A percentile compares a stretch with the other conserved stretches of the same genome.
Evolutionary conservation across 306 rosid species (phyloP).

Genomic region (Quercus suber): DNA sequence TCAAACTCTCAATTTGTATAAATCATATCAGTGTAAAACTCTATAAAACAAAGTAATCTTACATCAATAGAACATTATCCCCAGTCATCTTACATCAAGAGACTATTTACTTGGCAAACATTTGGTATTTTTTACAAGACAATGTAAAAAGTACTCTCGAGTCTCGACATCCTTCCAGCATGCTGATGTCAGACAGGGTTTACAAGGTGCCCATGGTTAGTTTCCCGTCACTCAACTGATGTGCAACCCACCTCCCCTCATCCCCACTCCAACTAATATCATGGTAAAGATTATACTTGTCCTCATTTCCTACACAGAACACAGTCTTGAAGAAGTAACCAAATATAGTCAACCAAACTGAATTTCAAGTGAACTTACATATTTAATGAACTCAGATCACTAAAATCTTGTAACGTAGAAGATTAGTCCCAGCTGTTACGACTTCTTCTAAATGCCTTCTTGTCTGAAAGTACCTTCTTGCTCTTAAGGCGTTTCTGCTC

Average conservation of each 20-base stretch:
- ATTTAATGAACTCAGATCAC: background rate
- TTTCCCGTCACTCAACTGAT: background rate
- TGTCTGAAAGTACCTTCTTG: slow-evolving; percentile 86
- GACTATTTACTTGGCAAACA: background rate
- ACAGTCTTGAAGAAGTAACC: background rate
- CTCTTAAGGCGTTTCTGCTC: slow-evolving; percentile 94
- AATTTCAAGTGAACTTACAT: background rate
- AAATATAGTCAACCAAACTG: background rate
- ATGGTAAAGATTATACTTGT: background rate
- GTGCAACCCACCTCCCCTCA: background rate
- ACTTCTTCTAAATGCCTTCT: slow-evolving; percentile 82
- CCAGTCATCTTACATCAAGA: slow-evolving; percentile 1
- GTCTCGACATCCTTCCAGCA: background rate
- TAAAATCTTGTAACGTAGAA: background rate
- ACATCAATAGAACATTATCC: background rate
- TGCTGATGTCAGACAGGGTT: background rate
- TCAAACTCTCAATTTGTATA: background rate
- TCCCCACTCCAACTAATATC: background rate
- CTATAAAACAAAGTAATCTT: background rate
- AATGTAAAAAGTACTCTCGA: background rate
- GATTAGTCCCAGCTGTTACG: slow-evolving; percentile 76
- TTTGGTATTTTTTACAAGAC: background rate
- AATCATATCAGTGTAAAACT: background rate
- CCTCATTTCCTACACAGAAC: background rate
- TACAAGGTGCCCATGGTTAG: background rate